Conservation (phyloP, 768 basidiomycete genomes). For the Hemileccinum impolitum region DNA sequence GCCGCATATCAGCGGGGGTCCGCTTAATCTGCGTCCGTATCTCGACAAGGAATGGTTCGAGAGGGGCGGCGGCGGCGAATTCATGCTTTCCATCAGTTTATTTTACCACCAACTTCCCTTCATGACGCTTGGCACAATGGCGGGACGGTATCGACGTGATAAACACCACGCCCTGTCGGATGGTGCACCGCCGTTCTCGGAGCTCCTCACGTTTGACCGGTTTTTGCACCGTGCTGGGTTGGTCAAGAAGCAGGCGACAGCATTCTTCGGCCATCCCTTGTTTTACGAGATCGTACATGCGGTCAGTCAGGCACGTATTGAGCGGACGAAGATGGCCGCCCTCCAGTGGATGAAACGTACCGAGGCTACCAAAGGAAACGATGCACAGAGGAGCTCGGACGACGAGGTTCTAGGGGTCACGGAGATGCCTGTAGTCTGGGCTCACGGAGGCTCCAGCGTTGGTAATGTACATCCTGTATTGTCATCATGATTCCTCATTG, state of each 20-base stretch:
- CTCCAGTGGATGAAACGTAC: conserved; percentile 23
- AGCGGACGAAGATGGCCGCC: conserved; percentile 1
- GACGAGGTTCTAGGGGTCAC: neutral
- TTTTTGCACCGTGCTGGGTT: conserved; percentile 41
- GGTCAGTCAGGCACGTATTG: conserved; percentile 6
- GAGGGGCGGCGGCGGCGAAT: conserved; percentile 40
- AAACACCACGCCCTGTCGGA: neutral
- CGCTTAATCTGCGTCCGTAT: conserved; percentile 48
- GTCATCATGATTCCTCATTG: neutral
- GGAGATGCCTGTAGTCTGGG: neutral
- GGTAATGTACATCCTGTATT: conserved; percentile 23
- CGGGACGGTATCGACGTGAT: neutral
- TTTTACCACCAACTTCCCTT: conserved; percentile 43
- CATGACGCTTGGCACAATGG: conserved; percentile 37
- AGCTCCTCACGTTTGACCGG: conserved; percentile 40
- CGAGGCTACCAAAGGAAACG: neutral
- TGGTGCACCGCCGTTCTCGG: conserved; percentile 35
- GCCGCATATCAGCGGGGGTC: conserved; percentile 47
- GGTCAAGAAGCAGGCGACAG: conserved; percentile 35
- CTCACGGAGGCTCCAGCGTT: conserved; percentile 6
- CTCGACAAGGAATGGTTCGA: conserved; percentile 44
- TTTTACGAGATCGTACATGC: conserved; percentile 39
- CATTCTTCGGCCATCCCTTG: conserved; percentile 40
- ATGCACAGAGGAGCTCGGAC: neutral
- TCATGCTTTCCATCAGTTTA: conserved; percentile 42